Evolutionary conservation across 208 protist genomes (phyloP).

Genomic region (Trypanosoma boissoni): DNA sequence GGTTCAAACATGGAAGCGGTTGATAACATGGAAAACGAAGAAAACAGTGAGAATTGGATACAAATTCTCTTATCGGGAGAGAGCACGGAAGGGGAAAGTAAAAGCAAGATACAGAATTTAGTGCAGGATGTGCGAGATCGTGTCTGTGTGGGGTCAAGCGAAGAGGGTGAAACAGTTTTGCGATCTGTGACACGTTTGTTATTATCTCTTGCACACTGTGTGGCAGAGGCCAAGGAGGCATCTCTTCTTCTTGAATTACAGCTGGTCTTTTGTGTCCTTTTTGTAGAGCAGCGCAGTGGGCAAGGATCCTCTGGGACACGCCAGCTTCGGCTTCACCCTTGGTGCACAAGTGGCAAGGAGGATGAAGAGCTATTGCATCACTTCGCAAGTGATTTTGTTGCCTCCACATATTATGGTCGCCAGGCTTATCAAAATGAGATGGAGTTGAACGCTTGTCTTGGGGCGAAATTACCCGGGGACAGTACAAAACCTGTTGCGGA

Average conservation of each 20-base stretch:
- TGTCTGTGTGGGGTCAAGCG: neutral
- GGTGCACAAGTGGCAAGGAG: constrained; percentile 2
- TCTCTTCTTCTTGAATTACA: constrained; percentile 41
- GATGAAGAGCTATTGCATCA: constrained; percentile 14
- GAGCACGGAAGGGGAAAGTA: too few species aligned
- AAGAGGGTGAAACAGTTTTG: neutral
- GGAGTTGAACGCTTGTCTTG: neutral
- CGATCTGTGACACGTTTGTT: constrained; percentile 35
- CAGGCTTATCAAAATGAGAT: constrained; percentile 24
- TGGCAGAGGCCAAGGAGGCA: constrained; percentile 50
- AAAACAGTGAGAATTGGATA: too few species aligned
- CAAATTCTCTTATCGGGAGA: too few species aligned
- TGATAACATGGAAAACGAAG: neutral
- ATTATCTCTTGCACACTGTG: constrained; percentile 46
- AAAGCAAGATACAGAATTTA: too few species aligned
- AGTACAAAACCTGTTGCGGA: too few species aligned
- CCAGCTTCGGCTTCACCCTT: constrained; percentile 1
- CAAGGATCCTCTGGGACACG: neutral
- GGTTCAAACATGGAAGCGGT: neutral
- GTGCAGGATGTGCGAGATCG: too few species aligned
- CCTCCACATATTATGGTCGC: constrained; percentile 40
- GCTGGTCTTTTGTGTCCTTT: constrained; percentile 40
- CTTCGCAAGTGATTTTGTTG: constrained; percentile 43
- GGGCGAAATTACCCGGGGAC: neutral
- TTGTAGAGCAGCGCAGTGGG: constrained; percentile 12